phyloP scores from a whole-genome alignment of 495 filamentous ascomycete species.

The Neurospora sp. region DNA sequence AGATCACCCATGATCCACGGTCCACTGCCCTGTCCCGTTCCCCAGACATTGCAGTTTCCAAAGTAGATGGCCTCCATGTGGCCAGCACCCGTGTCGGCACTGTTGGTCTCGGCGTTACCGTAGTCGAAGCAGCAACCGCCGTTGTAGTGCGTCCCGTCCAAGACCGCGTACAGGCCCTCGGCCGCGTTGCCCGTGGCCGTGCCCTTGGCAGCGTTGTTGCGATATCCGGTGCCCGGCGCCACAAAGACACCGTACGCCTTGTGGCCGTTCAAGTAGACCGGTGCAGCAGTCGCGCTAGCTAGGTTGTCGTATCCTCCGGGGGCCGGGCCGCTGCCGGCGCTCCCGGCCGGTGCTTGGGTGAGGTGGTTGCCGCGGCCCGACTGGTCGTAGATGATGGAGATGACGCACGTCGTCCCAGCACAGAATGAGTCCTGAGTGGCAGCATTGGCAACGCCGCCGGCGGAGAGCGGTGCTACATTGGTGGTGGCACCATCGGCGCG shows the following conservation, averaged over 20 bases:
- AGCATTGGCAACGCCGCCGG: constrained; percentile 47
- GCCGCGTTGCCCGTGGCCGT: constrained; percentile 42
- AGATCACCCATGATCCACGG: constrained; percentile 56
- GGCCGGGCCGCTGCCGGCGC: constrained; percentile 39
- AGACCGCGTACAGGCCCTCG: constrained; percentile 50
- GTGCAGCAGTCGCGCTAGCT: constrained; percentile 46
- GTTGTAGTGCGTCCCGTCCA: constrained; percentile 26
- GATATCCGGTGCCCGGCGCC: constrained; percentile 16
- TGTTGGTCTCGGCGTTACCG: constrained; percentile 48
- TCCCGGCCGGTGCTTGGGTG: constrained; percentile 44
- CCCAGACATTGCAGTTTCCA: constrained; percentile 39
- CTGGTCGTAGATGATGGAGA: constrained; percentile 52
- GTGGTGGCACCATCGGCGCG: constrained; percentile 39
- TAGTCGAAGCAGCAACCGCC: constrained; percentile 53
- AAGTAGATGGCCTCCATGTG: constrained; percentile 57
- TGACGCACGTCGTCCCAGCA: constrained; percentile 45
- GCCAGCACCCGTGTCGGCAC: constrained; percentile 43
- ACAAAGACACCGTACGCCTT: constrained; percentile 52
- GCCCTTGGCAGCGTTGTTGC: constrained; percentile 40
- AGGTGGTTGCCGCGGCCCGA: constrained; percentile 48
- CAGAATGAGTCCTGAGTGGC: constrained; percentile 49
- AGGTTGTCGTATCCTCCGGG: constrained; percentile 44
- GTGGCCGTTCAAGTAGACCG: constrained; percentile 46
- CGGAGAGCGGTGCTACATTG: constrained; percentile 35
- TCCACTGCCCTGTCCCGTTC: constrained; percentile 40